Percentiles rank a stretch among this genome's conserved stretches.
Evolutionary conservation across 2,329 filamentous ascomycete genomes (phyloP).

Genomic region (Colletotrichum orbiculare): DNA sequence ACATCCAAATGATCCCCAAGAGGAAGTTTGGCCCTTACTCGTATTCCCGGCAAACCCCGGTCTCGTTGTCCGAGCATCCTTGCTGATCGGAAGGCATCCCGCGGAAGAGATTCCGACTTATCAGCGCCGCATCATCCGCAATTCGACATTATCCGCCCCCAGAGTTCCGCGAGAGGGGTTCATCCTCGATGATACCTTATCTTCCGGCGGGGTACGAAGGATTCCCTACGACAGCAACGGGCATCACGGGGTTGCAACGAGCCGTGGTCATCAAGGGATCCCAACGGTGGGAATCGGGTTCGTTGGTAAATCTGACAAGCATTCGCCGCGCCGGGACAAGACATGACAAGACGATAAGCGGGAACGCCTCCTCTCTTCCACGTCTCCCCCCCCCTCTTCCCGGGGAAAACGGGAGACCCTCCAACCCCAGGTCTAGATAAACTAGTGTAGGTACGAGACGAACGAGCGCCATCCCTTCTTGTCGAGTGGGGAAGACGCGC

Average conservation of each 20-base stretch:
- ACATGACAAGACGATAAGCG: slow-evolving; percentile 33
- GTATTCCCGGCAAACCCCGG: slow-evolving; percentile 22
- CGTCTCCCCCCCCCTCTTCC: slow-evolving; percentile 5
- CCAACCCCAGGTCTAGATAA: slow-evolving; percentile 19
- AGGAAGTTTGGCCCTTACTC: no score
- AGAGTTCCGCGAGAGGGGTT: slow-evolving; percentile 5
- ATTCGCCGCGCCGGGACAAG: slow-evolving; percentile 35
- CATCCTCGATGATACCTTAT: slow-evolving; percentile 22
- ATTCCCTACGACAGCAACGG: not conserved
- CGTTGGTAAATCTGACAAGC: slow-evolving; percentile 22
- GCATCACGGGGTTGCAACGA: slow-evolving; percentile 27
- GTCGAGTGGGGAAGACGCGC: slow-evolving; percentile 8
- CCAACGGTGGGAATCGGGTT: slow-evolving; percentile 10
- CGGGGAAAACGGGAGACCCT: slow-evolving; percentile 19
- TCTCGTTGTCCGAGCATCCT: not conserved
- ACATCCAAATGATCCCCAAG: no score
- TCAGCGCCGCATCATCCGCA: slow-evolving; percentile 25
- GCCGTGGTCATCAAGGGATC: slow-evolving; percentile 17
- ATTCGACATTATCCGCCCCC: not conserved
- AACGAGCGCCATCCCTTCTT: not conserved
- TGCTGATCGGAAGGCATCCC: slow-evolving; percentile 19
- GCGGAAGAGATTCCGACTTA: slow-evolving; percentile 27
- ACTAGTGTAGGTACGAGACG: not conserved
- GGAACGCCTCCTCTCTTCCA: not conserved
- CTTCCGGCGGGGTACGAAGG: slow-evolving; percentile 13